phyloP scores from a whole-genome alignment of 352 stramenopile species.

The Globisporangium paddicum region DNA sequence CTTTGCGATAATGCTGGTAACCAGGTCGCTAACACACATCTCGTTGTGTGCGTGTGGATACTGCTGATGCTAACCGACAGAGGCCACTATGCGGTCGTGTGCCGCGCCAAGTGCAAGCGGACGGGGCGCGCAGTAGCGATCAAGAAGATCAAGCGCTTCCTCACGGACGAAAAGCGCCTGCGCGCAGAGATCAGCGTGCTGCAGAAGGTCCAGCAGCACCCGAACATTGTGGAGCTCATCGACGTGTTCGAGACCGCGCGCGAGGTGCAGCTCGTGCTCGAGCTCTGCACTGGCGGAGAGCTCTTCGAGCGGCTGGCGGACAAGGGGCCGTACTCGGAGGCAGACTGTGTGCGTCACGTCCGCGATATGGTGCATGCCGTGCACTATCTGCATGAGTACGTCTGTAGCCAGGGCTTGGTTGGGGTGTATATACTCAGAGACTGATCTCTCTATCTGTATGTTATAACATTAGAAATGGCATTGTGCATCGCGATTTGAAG shows the following conservation, averaged over 20 bases:
- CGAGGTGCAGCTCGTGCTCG: slow-evolving; percentile 75
- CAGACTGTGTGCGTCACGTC: slow-evolving; percentile 72
- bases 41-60: background rate
- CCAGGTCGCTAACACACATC: background rate
- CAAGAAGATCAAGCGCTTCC: slow-evolving; percentile 82
- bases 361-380: slow-evolving; percentile 62
- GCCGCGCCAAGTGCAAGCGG: slow-evolving; percentile 40
- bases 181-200: slow-evolving; percentile 61
- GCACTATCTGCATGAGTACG: slow-evolving; percentile 66
- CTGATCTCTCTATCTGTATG: no score
- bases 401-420: background rate
- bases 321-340: slow-evolving; percentile 80
- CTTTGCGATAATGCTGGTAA: no score
- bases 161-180: slow-evolving; percentile 67
- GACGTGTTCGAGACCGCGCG: slow-evolving; percentile 78
- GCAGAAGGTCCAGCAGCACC: slow-evolving; percentile 49
- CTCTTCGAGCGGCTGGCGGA: slow-evolving; percentile 78
- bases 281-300: slow-evolving; percentile 78
- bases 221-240: slow-evolving; percentile 75
- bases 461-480: slow-evolving; percentile 61
- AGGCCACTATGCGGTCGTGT: slow-evolving; percentile 69
- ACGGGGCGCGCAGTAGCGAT: slow-evolving; percentile 58
- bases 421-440: background rate
- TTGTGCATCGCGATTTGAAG: slow-evolving; percentile 81
- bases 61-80: slow-evolving; percentile 16